Base-by-base conservation (phyloP, 495 filamentous ascomycete species). In the Penicillium silybi region DNA sequence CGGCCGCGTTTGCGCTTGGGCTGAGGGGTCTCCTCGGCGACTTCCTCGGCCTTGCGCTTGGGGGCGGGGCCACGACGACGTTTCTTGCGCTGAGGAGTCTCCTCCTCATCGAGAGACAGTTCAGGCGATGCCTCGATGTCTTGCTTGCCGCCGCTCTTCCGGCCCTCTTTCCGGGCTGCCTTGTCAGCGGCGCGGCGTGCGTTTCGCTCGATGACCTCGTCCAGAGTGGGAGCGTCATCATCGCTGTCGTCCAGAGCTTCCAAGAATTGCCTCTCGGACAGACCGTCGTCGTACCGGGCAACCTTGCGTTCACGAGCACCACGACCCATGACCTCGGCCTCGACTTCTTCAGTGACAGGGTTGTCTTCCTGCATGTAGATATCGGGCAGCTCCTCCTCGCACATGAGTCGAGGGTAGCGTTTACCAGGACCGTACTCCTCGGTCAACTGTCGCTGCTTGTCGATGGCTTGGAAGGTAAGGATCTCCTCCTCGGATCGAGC, bases 241-340 rank as follows among this genome's bases (percentile, higher is more conserved):
- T 98, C 93, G 48, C 97, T 91, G 51, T 95, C 89, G 64, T 97
- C 93, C 32, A 98, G 90, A 48, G 93, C 92, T 65, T 81, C 77
- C 27, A 88, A 66, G 93, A 93, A 98, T 71, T 98, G 95, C 71
- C 97, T 93, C 67, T 97, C 95, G 3, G 93, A 96, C 38, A 98
- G 85, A 23, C 95, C 93, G 62, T 98, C 93, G 66, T 98, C 93
- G 66, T 98, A 98, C 65, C 88, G 88, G 52, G 96, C 90, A 46
- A 88, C 79, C 62, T 89, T 97, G 58, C 93, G 83, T 73, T 97
- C 95, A 71, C 93, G 85, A 50, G 91, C 91, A 48, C 93, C 93
- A 66, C 93, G 90, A 27, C 93, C 93, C 37, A 85, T 80, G 22
- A 86, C 78, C 41, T 87, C 85, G 47, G 90, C 84, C 19, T 84